These are phyloP conservation scores for Lithospermum erythrorhizon DNA, from an alignment of 257 asterid species.

Conservation along the genomic window DNA sequence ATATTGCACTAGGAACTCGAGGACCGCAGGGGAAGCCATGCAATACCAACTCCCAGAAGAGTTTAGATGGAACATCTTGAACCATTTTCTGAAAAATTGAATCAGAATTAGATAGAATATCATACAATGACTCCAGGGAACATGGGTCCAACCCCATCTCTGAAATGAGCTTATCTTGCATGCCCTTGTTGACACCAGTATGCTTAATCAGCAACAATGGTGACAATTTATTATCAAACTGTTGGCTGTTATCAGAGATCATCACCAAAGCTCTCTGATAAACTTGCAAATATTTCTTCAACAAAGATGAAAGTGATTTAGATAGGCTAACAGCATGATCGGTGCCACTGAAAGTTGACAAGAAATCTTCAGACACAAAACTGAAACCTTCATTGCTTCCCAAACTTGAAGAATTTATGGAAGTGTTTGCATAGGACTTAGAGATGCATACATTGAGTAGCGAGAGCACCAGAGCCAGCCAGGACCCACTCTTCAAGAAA, in stretches of 20 bases:
- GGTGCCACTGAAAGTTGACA: slow-evolving; percentile 29
- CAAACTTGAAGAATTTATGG: slow-evolving; percentile 18
- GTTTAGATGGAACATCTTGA: slow-evolving; percentile 47
- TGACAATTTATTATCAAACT: slow-evolving; percentile 33
- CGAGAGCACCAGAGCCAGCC: slow-evolving; percentile 66
- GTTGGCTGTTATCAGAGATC: slow-evolving; percentile 32
- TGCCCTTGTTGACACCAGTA: slow-evolving; percentile 44
- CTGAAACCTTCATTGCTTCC: slow-evolving; percentile 44
- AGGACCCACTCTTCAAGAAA: slow-evolving; percentile 60
- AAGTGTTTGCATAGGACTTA: slow-evolving; percentile 27
- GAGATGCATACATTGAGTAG: slow-evolving; percentile 41
- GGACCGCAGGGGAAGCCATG: slow-evolving; percentile 79
- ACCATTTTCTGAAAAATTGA: slow-evolving; percentile 45
- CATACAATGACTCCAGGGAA: slow-evolving; percentile 46
- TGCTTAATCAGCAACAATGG: slow-evolving; percentile 56
- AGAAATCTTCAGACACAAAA: slow-evolving; percentile 37
- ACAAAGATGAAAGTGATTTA: slow-evolving; percentile 55
- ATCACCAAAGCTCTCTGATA: slow-evolving; percentile 62
- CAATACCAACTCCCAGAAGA: slow-evolving; percentile 61
- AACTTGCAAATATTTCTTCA: slow-evolving; percentile 48
- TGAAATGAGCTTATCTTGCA: slow-evolving; percentile 45
- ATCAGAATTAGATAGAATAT: slow-evolving; percentile 39
- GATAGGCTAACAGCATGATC: slow-evolving; percentile 41
- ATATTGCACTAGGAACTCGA: slow-evolving; percentile 41
- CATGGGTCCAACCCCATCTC: slow-evolving; percentile 41